phyloP scores from a whole-genome alignment of 805 yeast genomes.

The Wickerhamomyces alni region DNA sequence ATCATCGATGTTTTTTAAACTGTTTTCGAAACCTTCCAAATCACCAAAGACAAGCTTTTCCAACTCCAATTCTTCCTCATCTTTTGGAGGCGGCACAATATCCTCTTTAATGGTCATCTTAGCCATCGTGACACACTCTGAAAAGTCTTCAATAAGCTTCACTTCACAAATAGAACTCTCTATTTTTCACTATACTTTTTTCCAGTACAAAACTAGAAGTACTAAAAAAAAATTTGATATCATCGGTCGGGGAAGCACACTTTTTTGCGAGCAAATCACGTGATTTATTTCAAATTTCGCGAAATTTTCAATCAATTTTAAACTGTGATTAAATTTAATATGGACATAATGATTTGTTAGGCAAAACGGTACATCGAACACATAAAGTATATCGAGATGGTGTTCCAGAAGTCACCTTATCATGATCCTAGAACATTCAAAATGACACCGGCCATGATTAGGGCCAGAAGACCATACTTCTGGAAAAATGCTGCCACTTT shows the following conservation, averaged over 20 bases:
- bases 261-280: not conserved
- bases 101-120: slow-evolving; percentile 5
- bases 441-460: slow-evolving; percentile 89
- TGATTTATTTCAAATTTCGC: not conserved
- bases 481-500: slow-evolving; percentile 67
- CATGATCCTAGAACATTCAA: slow-evolving; percentile 67
- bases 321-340: not conserved
- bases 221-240: not conserved
- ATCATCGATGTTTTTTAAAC: slow-evolving; percentile 55
- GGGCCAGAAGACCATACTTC: slow-evolving; percentile 87
- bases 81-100: slow-evolving; percentile 55
- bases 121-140: slow-evolving; percentile 1
- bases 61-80: slow-evolving; percentile 72
- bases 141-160: too few species aligned
- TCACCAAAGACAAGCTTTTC: slow-evolving; percentile 92
- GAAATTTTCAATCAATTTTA: not conserved
- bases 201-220: too few species aligned
- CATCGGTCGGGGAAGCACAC: slow-evolving; percentile 2
- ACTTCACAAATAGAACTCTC: too few species aligned
- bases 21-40: slow-evolving; percentile 60
- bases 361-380: not conserved
- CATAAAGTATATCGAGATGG: slow-evolving; percentile 4
- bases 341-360: not conserved
- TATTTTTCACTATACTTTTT: too few species aligned
- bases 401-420: slow-evolving; percentile 34